Percentiles rank a stretch among this genome's conserved stretches.
Evolutionary conservation across 306 rosid genomes (phyloP).

Genomic region (Malus sylvestris): DNA sequence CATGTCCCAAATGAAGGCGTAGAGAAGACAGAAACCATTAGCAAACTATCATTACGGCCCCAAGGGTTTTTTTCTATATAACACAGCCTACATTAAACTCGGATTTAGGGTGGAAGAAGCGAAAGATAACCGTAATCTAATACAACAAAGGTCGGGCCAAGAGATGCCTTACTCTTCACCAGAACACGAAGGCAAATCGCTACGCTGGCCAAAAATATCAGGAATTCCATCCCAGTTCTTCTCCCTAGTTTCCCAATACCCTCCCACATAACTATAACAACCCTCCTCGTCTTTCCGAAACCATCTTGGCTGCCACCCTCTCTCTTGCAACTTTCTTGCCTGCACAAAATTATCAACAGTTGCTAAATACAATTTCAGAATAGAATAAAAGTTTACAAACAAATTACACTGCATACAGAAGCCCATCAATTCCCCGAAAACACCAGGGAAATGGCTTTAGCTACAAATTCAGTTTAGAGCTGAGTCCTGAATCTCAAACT

Average conservation of each 20-base stretch:
- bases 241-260: slow-evolving; percentile 93
- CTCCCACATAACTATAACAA: slow-evolving; percentile 70
- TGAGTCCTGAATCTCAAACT: neutral
- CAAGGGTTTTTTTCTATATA: slow-evolving; percentile 10
- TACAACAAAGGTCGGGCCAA: slow-evolving; percentile 8
- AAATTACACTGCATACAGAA: neutral
- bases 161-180: slow-evolving; percentile 33
- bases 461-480: neutral
- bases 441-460: neutral
- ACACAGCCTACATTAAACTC: slow-evolving; percentile 32
- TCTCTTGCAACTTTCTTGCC: slow-evolving; percentile 97
- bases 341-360: slow-evolving; percentile 23
- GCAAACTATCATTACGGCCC: slow-evolving; percentile 11
- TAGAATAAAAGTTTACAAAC: neutral
- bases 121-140: slow-evolving; percentile 1
- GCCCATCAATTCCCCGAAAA: neutral
- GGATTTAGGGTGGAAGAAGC: slow-evolving; percentile 12
- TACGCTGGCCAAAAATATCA: slow-evolving; percentile 71
- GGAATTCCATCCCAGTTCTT: slow-evolving; percentile 73
- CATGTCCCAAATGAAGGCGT: neutral
- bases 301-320: slow-evolving; percentile 99
- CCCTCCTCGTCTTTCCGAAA: slow-evolving; percentile 82
- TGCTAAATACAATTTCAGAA: neutral
- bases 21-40: neutral
- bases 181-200: slow-evolving; percentile 56